Conservation (phyloP, 805 yeast genomes). For the Saccharomyces jurei region DNA sequence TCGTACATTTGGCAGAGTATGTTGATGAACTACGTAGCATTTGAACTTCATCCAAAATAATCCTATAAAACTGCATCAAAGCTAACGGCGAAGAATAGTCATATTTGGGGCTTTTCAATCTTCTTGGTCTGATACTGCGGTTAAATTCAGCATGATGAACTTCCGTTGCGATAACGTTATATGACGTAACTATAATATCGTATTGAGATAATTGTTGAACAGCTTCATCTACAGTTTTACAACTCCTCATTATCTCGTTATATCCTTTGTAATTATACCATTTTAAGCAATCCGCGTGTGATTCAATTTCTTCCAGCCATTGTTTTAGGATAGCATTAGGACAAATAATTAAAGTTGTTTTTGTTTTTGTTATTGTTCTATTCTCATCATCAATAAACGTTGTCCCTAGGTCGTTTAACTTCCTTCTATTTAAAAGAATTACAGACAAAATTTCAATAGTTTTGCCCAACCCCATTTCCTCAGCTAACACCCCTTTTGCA, state of each 20-base stretch:
- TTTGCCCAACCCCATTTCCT: constrained; percentile 97
- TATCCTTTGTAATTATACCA: constrained; percentile 61
- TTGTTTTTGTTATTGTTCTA: constrained; percentile 35
- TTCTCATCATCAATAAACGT: constrained; percentile 13
- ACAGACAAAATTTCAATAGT: constrained; percentile 78
- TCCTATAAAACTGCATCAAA: constrained; percentile 78
- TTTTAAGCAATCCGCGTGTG: constrained; percentile 37
- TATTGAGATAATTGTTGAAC: constrained; percentile 49
- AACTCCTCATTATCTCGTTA: constrained; percentile 28
- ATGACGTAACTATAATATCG: constrained; percentile 79
- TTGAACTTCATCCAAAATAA: constrained; percentile 89
- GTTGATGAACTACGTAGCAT: constrained; percentile 69
- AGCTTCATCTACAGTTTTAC: constrained; percentile 22
- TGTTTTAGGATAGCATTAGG: constrained; percentile 80
- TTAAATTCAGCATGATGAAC: constrained; percentile 71
- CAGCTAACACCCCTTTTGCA: constrained; percentile 63
- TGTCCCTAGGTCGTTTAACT: constrained; percentile 8
- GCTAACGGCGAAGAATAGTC: constrained; percentile 79
- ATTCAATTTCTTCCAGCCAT: constrained; percentile 69
- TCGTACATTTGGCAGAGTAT: constrained; percentile 72
- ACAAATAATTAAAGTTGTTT: constrained; percentile 74
- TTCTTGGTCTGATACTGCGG: constrained; percentile 35
- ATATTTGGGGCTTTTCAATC: constrained; percentile 27
- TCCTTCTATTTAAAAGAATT: constrained; percentile 52
- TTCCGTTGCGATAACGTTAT: constrained; percentile 62